phyloP scores from a whole-genome alignment of 2,329 filamentous ascomycete species.

The Aspergillus sp. region DNA sequence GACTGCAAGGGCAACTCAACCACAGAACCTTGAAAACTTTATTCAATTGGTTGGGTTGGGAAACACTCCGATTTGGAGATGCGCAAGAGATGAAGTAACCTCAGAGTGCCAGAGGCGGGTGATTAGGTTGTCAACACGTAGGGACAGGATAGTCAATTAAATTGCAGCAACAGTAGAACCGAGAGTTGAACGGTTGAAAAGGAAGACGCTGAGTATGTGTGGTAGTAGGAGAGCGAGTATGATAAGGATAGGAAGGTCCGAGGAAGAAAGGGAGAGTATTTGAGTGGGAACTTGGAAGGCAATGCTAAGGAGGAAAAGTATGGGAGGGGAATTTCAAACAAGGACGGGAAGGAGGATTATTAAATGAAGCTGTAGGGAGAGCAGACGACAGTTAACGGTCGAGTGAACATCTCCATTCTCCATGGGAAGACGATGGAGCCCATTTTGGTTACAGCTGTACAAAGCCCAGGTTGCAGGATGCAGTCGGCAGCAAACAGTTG shows the following conservation, averaged over 20 bases:
- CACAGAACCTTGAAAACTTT: conserved; percentile 16
- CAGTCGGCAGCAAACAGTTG: conserved; percentile 37
- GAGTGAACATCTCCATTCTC: conserved; percentile 11
- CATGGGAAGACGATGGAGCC: conserved; percentile 19
- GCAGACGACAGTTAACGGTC: conserved; percentile 35
- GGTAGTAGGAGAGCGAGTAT: neutral
- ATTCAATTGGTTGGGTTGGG: conserved; percentile 7
- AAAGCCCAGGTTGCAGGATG: conserved; percentile 28
- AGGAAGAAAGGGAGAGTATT: conserved; percentile 3
- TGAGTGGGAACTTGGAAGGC: neutral
- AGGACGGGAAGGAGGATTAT: conserved; percentile 30
- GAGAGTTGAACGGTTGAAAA: neutral
- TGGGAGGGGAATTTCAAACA: conserved; percentile 13
- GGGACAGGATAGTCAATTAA: neutral
- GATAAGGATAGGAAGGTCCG: conserved; percentile 13
- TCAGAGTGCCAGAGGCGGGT: neutral
- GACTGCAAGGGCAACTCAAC: conserved; percentile 18
- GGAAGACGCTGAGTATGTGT: neutral
- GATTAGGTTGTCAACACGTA: no score
- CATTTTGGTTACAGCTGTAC: conserved; percentile 40
- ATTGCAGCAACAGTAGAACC: neutral
- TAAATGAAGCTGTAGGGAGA: conserved; percentile 33
- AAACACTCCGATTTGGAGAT: neutral
- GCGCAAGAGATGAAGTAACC: neutral
- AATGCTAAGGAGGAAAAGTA: neutral